Evolutionary conservation across 2,329 filamentous ascomycete species (phyloP), one percentile per base, ranked within the genome.

Genomic region (Exophiala spinifera): DNA sequence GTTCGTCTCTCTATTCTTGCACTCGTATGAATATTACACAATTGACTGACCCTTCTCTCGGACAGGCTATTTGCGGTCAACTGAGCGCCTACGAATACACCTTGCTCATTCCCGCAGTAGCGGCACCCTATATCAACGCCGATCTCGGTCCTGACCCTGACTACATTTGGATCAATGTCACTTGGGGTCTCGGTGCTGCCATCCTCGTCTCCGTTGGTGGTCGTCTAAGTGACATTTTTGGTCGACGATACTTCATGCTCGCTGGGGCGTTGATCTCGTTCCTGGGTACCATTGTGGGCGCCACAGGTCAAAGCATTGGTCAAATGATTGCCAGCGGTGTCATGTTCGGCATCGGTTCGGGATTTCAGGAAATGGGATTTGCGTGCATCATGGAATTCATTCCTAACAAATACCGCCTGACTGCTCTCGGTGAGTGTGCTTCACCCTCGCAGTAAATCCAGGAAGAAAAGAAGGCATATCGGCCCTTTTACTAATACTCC

Each of bases 381-480:
- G 70, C 69, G 33, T 68, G 71, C 31, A 64, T 72, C 55, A 66
- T 64, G 17, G 72, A 75, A 59, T 64, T 74, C 20, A 70, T 74
- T 5, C 70, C 70, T 6, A 73, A 72, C 60, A 68, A 69, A 56
- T 61, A 67, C 21, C 70, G 72, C 25, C 64, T 69, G 39, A 44
- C 63, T 14, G 67, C 65, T 25, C 68, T 69, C 49, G 65, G 65
- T 21, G 65, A 63, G 47, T 65, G 68, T 20, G 71, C 69, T 56
- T 49, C 68, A 37, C 62, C 67, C 6, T 25, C n/a, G n/a, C n/a
- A n/a, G n/a, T 6, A 7, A 15, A 25, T 17, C n/a, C 15, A 40
- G 14, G 37, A 15, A 11, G 19, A 15, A 5, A 20, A 40, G 13
- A 20, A 31, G 28, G 28, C 28, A 31, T 31, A 31, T 31, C 28